Percentiles rank a stretch among this genome's conserved stretches.
These are phyloP conservation scores for Austroboletus eburneus DNA, from an alignment of 768 basidiomycete species.

Conservation along the genomic window DNA sequence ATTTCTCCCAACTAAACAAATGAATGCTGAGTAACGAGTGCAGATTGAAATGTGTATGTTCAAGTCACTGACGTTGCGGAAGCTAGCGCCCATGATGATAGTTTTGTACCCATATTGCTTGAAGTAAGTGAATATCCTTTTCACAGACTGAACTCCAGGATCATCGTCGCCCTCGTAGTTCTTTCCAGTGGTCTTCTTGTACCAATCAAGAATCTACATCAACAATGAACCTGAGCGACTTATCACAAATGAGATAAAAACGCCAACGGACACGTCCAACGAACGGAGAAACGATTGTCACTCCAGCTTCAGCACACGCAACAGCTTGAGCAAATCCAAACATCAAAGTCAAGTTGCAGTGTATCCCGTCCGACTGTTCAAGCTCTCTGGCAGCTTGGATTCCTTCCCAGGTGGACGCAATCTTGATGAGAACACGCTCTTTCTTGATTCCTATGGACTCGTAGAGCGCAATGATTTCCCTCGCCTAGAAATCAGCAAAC, in stretches of 20 bases:
- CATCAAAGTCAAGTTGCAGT: constrained; percentile 96
- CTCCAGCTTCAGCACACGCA: constrained; percentile 94
- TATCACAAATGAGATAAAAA: neutral
- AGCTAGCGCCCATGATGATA: constrained; percentile 98
- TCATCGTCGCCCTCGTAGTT: constrained; percentile 85
- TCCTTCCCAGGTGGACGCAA: constrained; percentile 98
- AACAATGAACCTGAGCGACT: constrained; percentile 27
- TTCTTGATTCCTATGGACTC: constrained; percentile 82
- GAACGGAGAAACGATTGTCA: constrained; percentile 96
- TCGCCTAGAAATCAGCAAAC: constrained; percentile 41
- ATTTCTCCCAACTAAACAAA: constrained; percentile 75
- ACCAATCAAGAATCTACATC: constrained; percentile 90
- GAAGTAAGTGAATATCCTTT: constrained; percentile 98
- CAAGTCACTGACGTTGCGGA: constrained; percentile 77
- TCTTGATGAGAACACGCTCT: constrained; percentile 95
- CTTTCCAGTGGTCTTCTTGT: constrained; percentile 86
- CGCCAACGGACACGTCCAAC: constrained; percentile 78
- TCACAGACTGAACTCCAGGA: constrained; percentile 92
- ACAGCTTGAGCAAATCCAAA: constrained; percentile 98
- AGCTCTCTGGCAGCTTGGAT: constrained; percentile 96
- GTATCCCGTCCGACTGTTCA: constrained; percentile 83
- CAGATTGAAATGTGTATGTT: neutral
- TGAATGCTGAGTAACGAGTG: neutral
- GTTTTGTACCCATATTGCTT: constrained; percentile 97
- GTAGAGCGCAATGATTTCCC: constrained; percentile 86